phyloP scores from a whole-genome alignment of 2,329 filamentous ascomycete genomes.

The Hypomyces rosellus region DNA sequence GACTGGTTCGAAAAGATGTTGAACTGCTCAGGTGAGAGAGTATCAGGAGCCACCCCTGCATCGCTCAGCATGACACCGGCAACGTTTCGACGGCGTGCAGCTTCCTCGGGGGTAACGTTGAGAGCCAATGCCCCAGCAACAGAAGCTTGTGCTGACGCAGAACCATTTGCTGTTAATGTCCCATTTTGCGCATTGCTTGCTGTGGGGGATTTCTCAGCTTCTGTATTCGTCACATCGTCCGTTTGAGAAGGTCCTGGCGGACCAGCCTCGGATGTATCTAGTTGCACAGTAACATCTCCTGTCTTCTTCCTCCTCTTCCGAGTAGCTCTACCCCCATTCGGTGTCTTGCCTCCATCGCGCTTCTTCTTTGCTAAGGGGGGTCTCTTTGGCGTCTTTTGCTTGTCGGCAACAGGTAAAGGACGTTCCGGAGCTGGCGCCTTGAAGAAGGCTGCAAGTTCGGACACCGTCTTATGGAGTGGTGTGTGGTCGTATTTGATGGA shows the following conservation, averaged over 20 bases:
- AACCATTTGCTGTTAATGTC: conserved; percentile 3
- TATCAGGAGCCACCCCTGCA: conserved; percentile 44
- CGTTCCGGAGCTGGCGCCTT: conserved; percentile 36
- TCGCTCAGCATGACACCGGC: conserved; percentile 42
- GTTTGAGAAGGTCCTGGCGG: neutral
- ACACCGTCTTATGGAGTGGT: conserved; percentile 50
- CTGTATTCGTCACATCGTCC: neutral
- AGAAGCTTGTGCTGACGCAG: conserved; percentile 10
- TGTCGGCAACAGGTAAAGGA: conserved; percentile 21
- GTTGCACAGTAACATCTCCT: neutral
- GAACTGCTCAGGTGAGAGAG: conserved; percentile 50
- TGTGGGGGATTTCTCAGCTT: neutral
- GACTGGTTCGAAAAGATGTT: conserved; percentile 55
- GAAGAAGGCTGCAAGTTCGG: conserved; percentile 41
- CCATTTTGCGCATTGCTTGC: conserved; percentile 5
- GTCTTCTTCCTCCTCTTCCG: conserved; percentile 24
- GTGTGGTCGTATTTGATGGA: conserved; percentile 51
- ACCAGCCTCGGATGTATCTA: neutral
- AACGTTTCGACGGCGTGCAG: conserved; percentile 41
- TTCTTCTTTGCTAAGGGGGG: conserved; percentile 24
- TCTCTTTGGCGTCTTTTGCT: conserved; percentile 22
- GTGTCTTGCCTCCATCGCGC: conserved; percentile 16
- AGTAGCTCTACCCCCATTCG: conserved; percentile 20
- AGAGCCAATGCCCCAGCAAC: conserved; percentile 17
- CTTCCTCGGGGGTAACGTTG: conserved; percentile 38